Conservation (phyloP, 331 rosid species). For the Telfairia occidentalis region DNA sequence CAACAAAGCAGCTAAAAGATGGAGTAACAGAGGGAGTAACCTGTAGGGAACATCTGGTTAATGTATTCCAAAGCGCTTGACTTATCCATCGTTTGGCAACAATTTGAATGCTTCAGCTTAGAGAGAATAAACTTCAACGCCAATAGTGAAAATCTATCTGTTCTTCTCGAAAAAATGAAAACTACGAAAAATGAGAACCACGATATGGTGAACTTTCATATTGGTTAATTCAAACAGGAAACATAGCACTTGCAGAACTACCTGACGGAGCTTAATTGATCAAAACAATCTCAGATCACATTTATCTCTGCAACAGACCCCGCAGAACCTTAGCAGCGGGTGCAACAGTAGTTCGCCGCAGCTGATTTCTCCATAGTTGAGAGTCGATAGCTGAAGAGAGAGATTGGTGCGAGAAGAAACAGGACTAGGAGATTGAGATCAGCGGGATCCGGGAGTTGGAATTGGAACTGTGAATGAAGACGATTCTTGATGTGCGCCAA, state of each 20-base stretch:
- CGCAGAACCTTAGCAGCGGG: neutral
- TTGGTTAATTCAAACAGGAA: neutral
- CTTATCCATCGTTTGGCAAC: slow-evolving; percentile 61
- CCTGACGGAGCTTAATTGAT: neutral
- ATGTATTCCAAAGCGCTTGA: slow-evolving; percentile 91
- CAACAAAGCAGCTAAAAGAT: neutral
- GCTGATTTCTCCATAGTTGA: neutral
- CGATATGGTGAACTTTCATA: neutral
- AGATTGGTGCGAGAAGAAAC: neutral
- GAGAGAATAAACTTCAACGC: neutral
- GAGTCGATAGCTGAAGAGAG: neutral
- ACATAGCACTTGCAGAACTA: neutral
- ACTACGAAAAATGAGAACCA: neutral
- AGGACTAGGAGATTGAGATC: neutral
- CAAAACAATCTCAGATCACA: slow-evolving; percentile 1
- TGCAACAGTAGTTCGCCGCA: neutral
- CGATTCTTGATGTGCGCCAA: neutral
- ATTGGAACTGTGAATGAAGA: neutral
- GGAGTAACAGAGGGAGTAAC: slow-evolving; percentile 20
- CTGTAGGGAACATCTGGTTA: slow-evolving; percentile 97
- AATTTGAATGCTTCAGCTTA: neutral
- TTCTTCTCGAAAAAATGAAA: neutral
- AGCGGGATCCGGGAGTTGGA: slow-evolving; percentile 7
- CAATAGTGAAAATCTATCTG: neutral
- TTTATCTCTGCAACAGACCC: neutral